Percentiles rank a stretch among this genome's conserved stretches.
These are phyloP conservation scores for Apiospora saccharicola DNA, from an alignment of 2,329 filamentous ascomycete species.

Conservation along the genomic window DNA sequence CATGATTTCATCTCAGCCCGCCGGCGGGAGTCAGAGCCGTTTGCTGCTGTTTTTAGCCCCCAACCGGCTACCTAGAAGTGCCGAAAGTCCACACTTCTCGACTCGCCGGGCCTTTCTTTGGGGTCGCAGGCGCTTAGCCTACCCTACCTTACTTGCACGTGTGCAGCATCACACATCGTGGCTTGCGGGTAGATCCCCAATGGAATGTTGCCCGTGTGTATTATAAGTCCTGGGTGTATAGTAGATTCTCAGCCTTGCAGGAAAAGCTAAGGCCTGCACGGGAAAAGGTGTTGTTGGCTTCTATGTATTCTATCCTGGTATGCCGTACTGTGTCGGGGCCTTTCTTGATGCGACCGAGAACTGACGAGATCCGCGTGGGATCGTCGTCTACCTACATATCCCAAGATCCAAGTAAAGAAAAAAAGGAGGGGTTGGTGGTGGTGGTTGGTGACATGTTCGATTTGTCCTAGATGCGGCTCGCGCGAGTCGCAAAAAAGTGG, in stretches of 20 bases:
- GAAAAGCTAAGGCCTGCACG: neutral
- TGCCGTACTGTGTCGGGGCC: slow-evolving; percentile 10
- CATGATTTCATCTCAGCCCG: neutral
- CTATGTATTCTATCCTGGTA: neutral
- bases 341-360: slow-evolving; percentile 9
- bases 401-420: neutral
- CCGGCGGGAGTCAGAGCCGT: slow-evolving; percentile 1
- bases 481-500: slow-evolving; percentile 11
- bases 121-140: slow-evolving; percentile 20
- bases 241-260: neutral
- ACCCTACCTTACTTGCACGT: neutral
- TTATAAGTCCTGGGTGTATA: slow-evolving; percentile 4
- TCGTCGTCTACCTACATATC: neutral
- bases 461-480: neutral
- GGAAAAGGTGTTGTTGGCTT: neutral
- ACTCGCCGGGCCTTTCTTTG: slow-evolving; percentile 8
- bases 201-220: neutral
- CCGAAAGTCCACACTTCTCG: neutral
- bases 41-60: slow-evolving; percentile 17
- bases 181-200: slow-evolving; percentile 19
- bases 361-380: neutral
- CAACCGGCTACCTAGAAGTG: slow-evolving; percentile 15
- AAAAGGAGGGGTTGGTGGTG: neutral
- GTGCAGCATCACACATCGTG: slow-evolving; percentile 18
- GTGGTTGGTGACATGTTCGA: neutral